phyloP scores from a whole-genome alignment of 2,329 filamentous ascomycete genomes.

The Teratosphaeria epicoccoides region DNA sequence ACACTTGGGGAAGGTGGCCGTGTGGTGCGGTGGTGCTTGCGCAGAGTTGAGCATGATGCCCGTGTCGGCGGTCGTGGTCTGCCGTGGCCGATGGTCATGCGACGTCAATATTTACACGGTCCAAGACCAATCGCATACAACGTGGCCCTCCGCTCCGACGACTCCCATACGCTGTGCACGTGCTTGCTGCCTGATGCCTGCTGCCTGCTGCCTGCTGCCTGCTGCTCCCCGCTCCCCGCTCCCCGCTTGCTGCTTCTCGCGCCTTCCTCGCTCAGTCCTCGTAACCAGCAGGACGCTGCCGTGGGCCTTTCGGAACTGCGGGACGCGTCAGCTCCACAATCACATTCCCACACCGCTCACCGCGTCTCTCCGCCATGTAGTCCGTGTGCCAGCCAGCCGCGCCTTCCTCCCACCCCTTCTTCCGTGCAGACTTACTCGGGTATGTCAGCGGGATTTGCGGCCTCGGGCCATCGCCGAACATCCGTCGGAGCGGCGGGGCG shows the following conservation, averaged over 20 bases:
- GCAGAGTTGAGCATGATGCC: no score
- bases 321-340: neutral
- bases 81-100: no score
- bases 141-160: neutral
- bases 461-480: slow-evolving; percentile 63
- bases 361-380: no score
- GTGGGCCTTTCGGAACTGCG: slow-evolving; percentile 38
- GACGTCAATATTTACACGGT: neutral
- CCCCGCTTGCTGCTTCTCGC: no score
- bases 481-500: slow-evolving; percentile 62
- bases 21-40: no score
- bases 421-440: slow-evolving; percentile 60
- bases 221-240: no score
- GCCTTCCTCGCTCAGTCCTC: slow-evolving; percentile 28
- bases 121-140: neutral
- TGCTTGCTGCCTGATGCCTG: neutral
- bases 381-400: no score
- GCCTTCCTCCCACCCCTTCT: neutral
- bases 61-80: no score
- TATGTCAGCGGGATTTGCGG: slow-evolving; percentile 76
- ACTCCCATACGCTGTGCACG: neutral
- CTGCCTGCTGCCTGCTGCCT: no score
- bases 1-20: no score
- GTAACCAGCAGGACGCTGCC: slow-evolving; percentile 36
- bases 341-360: neutral